phyloP scores from a whole-genome alignment of 1,139 yeast genomes.

The Yamadazyma aaseri region DNA sequence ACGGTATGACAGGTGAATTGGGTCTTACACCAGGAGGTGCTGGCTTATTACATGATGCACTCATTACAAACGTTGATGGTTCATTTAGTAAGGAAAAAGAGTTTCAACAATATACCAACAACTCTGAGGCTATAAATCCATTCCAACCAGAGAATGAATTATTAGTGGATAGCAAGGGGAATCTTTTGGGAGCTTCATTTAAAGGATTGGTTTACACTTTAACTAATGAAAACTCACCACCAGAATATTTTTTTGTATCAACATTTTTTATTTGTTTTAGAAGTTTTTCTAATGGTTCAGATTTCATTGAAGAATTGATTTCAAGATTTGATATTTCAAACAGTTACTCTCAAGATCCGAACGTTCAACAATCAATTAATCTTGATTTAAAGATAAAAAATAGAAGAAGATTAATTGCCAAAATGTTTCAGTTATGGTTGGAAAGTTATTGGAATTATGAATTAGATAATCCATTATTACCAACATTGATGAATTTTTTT shows the following conservation, averaged over 20 bases:
- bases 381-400: conserved; percentile 55
- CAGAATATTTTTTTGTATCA: conserved; percentile 67
- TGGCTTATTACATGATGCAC: conserved; percentile 48
- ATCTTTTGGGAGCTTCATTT: conserved; percentile 74
- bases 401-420: conserved; percentile 66
- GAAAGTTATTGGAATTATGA: conserved; percentile 82
- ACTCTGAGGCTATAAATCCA: conserved; percentile 14
- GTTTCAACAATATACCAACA: conserved; percentile 35
- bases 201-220: conserved; percentile 69
- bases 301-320: conserved; percentile 68
- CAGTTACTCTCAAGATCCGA: conserved; percentile 24
- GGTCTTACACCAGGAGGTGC: conserved; percentile 61
- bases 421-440: conserved; percentile 76
- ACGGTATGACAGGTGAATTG: conserved; percentile 54
- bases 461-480: conserved; percentile 57
- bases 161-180: conserved; percentile 48
- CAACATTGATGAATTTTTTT: conserved; percentile 72
- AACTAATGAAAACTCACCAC: conserved; percentile 71
- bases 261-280: conserved; percentile 82
- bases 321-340: conserved; percentile 59
- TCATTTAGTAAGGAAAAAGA: conserved; percentile 44
- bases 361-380: conserved; percentile 36
- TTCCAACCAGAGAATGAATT: conserved; percentile 41
- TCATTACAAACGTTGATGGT: conserved; percentile 42
- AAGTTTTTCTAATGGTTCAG: conserved; percentile 67